phyloP scores from a whole-genome alignment of 73 alveolate genomes.

The Effrenium voratum region DNA sequence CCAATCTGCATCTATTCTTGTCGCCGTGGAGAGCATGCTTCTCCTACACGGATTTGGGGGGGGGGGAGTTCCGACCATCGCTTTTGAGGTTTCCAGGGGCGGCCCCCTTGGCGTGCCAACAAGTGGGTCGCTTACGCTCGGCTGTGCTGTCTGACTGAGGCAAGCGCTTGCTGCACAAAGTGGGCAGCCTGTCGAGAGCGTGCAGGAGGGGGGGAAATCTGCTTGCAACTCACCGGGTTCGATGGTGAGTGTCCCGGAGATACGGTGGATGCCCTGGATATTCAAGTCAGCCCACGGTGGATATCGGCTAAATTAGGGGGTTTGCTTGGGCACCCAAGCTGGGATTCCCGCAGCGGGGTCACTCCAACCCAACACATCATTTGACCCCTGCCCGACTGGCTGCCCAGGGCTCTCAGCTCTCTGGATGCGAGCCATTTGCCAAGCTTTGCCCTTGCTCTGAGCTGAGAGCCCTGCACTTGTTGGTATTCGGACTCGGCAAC shows the following conservation, averaged over 20 bases:
- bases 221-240: neutral
- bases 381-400: too few species aligned
- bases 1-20: neutral
- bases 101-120: neutral
- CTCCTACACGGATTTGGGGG: neutral
- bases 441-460: too few species aligned
- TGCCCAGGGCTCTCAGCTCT: too few species aligned
- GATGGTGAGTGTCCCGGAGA: neutral
- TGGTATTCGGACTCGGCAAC: too few species aligned
- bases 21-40: neutral
- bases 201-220: neutral
- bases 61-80: neutral
- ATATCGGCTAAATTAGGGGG: neutral
- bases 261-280: too few species aligned
- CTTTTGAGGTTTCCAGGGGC: neutral
- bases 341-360: too few species aligned
- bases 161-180: constrained; percentile 18
- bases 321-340: too few species aligned
- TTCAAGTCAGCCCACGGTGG: neutral
- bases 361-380: too few species aligned
- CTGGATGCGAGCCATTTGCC: too few species aligned
- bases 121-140: neutral
- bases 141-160: neutral
- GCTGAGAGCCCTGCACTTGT: too few species aligned
- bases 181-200: neutral